Base-by-base conservation (phyloP, 2,329 filamentous ascomycete genomes). In the Teratosphaeria nubilosa region DNA sequence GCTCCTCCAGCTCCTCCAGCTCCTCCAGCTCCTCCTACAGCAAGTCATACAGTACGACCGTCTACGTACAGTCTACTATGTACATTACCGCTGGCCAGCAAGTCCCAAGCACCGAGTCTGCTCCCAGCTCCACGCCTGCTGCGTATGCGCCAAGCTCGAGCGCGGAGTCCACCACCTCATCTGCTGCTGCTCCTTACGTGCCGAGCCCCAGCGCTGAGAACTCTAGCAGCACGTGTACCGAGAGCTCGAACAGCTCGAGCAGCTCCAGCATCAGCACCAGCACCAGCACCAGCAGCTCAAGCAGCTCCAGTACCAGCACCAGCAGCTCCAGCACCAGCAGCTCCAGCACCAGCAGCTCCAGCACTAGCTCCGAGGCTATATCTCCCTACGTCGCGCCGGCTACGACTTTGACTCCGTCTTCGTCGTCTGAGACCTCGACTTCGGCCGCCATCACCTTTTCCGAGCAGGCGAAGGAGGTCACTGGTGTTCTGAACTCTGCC, bases 371-470 rank as follows among this genome's bases (percentile, higher is more conserved):
- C 7, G 27, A 30, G 16, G 25, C 32, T 54, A 51, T 6, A 48
- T 22, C 56, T 50, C 50, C 20, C 53, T 55, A 55, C 53, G 53
- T 55, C 27, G 32, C 31, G 16, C 34, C 37, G 56, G 58, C 61
- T 57, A 30, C 27, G 27, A 30, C 61, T 57, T 5, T 7, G 27
- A 30, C 27, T 30, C 27, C 27, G 7, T 30, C 25, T 27, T 37
- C 51, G 22, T 54, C 60, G 31, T 58, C 57, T 55, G 58, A 59
- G n/a, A 59, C 45, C 45, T 55, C 63, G n/a, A 58, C 55, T 53
- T 51, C 50, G 20, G 51, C 58, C 16, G 27, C 56, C 9, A 10
- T 37, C 34, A 52, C 52, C n/a, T 41, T 2, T 16, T 45, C 41
- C 24, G 34, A 45, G 16, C 25, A 24, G n/a, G 41, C 41, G 41